Base-by-base conservation (phyloP, 768 basidiomycete species). In the Naganishia vaughanmartiniae region DNA sequence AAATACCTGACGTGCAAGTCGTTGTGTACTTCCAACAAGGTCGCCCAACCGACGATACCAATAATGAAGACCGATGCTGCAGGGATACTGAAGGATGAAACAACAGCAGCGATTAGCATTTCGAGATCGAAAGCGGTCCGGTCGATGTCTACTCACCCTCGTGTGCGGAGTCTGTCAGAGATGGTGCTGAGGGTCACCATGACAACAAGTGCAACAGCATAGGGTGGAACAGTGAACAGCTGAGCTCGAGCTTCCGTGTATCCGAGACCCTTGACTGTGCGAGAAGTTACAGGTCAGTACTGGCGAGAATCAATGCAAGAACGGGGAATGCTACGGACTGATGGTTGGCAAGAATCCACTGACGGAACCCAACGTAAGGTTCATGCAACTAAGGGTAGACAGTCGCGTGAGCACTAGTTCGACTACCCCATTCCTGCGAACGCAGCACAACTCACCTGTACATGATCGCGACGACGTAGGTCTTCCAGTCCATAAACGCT, bases 291-390 rank as follows among this genome's bases (percentile, higher is more conserved):
- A n/a, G n/a, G 31, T 54, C 65, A 26, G 48, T 51, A 51, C 48
- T 54, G n/a, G 2, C 2, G 7, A 54, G 24, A 7, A 3, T 9
- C 42, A 21, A 9, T 17, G 39, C 24, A 31, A n/a, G 24, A 10
- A 21, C 54, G 34, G 34, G 6, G 34, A 9, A 45, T 1, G 2
- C 2, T 12, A 46, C 67, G 6, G 54, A 68, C 67, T 63, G 56
- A 83, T 83, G 1, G 82, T 83, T 0, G 83, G 82, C 12, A 82
- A 69, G 76, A 82, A 82, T 36, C 78, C 81, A 7, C 76, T 76
- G 46, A 75, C 73, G 26, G 65, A 70, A 3, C 72, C 73, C 12
- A 79, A 66, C 9, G 63, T 72, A 36, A 82, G 70, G 76, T 83
- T 83, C 81, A 82, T 81, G 67, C 79, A 78, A 3, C 60, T 63